phyloP scores from a whole-genome alignment of 2,329 filamentous ascomycete genomes.

The Paecilomyces sp. region DNA sequence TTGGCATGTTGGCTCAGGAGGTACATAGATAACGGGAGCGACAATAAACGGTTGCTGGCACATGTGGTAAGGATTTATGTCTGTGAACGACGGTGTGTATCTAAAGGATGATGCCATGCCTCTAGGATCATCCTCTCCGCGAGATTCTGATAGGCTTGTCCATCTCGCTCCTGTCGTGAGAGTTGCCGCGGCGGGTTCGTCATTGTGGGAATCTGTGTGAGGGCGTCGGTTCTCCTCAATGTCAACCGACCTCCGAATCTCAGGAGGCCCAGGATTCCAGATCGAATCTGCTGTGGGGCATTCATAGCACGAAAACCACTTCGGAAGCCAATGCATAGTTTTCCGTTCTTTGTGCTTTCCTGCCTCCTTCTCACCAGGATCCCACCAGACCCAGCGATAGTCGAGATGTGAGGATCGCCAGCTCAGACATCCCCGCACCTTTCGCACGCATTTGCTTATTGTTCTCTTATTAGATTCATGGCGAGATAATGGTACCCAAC shows the following conservation, averaged over 20 bases:
- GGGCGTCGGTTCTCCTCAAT: not conserved
- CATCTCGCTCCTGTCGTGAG: not conserved
- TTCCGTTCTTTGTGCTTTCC: constrained; percentile 12
- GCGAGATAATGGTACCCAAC: constrained; percentile 28
- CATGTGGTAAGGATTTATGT: not conserved
- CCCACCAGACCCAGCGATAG: constrained; percentile 37
- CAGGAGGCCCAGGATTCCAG: constrained; percentile 15
- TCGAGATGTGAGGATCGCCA: constrained; percentile 29
- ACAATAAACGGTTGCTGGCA: not conserved
- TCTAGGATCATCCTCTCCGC: not conserved
- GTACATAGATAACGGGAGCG: not conserved
- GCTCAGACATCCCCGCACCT: constrained; percentile 17
- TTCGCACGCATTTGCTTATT: constrained; percentile 12
- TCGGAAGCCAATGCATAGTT: constrained; percentile 16
- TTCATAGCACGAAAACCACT: constrained; percentile 19
- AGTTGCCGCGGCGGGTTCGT: not conserved
- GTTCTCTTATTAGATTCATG: constrained; percentile 22
- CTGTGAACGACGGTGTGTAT: not conserved
- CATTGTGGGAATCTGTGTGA: not conserved
- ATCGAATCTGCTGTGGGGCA: constrained; percentile 16
- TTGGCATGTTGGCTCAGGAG: not conserved
- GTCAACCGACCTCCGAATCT: constrained; percentile 2
- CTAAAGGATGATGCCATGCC: not conserved
- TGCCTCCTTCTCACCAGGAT: constrained; percentile 21
- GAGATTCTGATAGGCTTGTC: not conserved